phyloP scores from a whole-genome alignment of 768 basidiomycete species.

The Lanmaoa pseudosensibilis region DNA sequence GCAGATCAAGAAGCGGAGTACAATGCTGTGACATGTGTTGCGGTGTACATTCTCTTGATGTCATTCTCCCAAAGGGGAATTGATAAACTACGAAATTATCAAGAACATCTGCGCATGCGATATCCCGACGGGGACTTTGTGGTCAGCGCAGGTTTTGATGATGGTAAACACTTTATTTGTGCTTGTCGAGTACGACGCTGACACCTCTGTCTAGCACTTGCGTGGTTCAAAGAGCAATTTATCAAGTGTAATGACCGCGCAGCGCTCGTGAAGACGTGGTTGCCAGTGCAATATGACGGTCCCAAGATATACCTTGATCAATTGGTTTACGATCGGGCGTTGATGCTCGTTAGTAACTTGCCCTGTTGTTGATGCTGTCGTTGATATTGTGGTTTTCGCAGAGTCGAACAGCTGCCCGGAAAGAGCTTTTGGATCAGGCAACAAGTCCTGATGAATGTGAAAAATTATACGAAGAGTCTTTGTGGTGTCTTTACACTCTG shows the following conservation, averaged over 20 bases:
- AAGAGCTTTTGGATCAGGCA: slow-evolving; percentile 83
- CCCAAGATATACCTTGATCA: slow-evolving; percentile 86
- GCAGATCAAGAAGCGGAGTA: slow-evolving; percentile 80
- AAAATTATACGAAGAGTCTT: slow-evolving; percentile 89
- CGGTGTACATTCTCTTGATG: slow-evolving; percentile 89
- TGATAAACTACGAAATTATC: slow-evolving; percentile 72
- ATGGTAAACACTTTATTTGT: slow-evolving; percentile 45
- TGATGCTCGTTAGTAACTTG: slow-evolving; percentile 64
- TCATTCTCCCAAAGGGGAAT: slow-evolving; percentile 93
- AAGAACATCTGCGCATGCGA: slow-evolving; percentile 81
- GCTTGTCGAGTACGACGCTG: slow-evolving; percentile 9
- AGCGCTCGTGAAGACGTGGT: slow-evolving; percentile 83
- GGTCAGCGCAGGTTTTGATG: slow-evolving; percentile 78
- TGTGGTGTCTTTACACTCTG: slow-evolving; percentile 92
- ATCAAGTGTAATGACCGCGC: slow-evolving; percentile 93
- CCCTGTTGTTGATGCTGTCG: background rate
- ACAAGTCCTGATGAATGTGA: slow-evolving; percentile 81
- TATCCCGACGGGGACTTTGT: slow-evolving; percentile 73
- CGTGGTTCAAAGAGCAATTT: slow-evolving; percentile 94
- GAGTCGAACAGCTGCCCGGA: slow-evolving; percentile 91
- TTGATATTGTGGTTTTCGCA: slow-evolving; percentile 32
- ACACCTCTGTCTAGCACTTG: slow-evolving; percentile 48
- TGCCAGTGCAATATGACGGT: slow-evolving; percentile 79
- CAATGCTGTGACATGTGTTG: slow-evolving; percentile 82
- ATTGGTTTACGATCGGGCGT: slow-evolving; percentile 88